Percentiles rank a stretch among this genome's conserved stretches.
Evolutionary conservation across 371 early-diverging fungal genomes (phyloP).

Genomic region (Lichtheimia ramosa): DNA sequence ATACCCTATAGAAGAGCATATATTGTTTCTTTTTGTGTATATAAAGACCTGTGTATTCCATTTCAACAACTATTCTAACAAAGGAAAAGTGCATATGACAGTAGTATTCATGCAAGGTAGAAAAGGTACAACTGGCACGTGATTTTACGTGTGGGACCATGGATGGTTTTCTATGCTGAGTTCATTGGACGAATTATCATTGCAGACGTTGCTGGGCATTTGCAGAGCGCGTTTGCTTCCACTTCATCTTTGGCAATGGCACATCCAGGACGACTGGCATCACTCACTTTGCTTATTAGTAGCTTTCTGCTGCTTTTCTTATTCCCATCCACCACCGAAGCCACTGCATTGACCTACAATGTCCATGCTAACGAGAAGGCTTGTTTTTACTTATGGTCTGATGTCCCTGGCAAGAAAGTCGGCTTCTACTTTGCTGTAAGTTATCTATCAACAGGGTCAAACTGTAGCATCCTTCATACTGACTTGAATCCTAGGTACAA

Average conservation of each 20-base stretch:
- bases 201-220: too few species aligned
- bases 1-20: too few species aligned
- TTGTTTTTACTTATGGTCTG: constrained; percentile 76
- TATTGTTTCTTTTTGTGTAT: too few species aligned
- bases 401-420: constrained; percentile 78
- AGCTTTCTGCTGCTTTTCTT: background rate
- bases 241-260: background rate
- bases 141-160: too few species aligned
- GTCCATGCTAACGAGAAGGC: constrained; percentile 86
- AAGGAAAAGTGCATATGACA: too few species aligned
- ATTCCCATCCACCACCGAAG: constrained; percentile 21
- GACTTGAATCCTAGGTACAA: constrained; percentile 66
- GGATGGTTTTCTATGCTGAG: too few species aligned
- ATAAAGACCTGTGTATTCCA: too few species aligned
- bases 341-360: constrained; percentile 80
- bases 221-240: background rate
- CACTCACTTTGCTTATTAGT: constrained; percentile 2
- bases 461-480: too few species aligned
- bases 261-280: constrained; percentile 6
- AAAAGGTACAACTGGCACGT: too few species aligned
- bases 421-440: constrained; percentile 96
- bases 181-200: too few species aligned
- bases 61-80: too few species aligned
- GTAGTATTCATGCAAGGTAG: too few species aligned
- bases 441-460: background rate